Conservation (phyloP, 306 rosid species). For the Quercus aquifolioides region DNA sequence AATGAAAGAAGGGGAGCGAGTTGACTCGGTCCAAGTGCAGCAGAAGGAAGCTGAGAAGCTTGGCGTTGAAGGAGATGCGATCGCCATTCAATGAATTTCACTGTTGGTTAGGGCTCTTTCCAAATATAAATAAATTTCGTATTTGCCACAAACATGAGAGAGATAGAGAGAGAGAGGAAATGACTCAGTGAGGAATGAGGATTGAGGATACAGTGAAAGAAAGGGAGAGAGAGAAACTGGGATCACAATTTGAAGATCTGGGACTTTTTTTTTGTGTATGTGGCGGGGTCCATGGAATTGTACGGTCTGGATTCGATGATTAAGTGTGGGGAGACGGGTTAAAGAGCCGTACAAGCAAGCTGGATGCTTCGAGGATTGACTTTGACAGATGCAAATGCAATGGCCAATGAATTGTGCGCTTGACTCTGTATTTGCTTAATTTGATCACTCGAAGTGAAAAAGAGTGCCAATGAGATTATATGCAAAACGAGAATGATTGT, state of each 20-base stretch:
- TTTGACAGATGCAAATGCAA: neutral
- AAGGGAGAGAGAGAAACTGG: neutral
- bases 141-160: neutral
- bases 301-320: no score
- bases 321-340: no score
- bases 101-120: constrained; percentile 29
- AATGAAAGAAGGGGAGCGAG: constrained; percentile 36
- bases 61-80: constrained; percentile 57
- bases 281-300: no score
- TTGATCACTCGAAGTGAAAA: no score
- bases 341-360: no score
- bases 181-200: neutral
- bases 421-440: no score
- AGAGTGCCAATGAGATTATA: no score
- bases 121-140: no score
- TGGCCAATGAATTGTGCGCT: neutral
- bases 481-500: no score
- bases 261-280: no score
- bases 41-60: constrained; percentile 56
- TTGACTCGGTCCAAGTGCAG: constrained; percentile 29
- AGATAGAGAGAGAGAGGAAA: neutral
- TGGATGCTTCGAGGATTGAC: neutral
- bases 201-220: neutral
- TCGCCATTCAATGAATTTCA: constrained; percentile 38
- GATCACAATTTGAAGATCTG: neutral